Percentiles rank a stretch among this genome's conserved stretches.
Conservation (phyloP, 352 stramenopile genomes). For the Globisporangium okanoganense region DNA sequence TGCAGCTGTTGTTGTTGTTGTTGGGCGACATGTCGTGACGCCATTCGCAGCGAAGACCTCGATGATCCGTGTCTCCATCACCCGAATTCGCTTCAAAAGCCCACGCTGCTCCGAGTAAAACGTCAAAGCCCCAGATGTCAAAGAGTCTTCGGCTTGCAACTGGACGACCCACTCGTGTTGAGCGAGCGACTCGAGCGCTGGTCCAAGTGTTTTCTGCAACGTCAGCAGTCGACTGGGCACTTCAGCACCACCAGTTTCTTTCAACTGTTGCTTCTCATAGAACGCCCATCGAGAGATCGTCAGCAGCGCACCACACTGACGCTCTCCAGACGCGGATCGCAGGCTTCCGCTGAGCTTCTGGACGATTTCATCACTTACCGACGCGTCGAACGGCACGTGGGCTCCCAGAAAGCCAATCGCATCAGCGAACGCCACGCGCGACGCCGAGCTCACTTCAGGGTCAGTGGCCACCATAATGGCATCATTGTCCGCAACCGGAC, state of each 20-base stretch:
- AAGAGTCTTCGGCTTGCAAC: background rate
- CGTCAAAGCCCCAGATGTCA: background rate
- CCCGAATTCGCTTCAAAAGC: slow-evolving; percentile 40
- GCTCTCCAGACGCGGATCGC: slow-evolving; percentile 37
- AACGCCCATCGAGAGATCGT: slow-evolving; percentile 45
- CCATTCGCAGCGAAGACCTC: slow-evolving; percentile 40
- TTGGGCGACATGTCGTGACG: slow-evolving; percentile 10
- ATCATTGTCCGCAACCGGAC: background rate
- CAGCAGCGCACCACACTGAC: slow-evolving; percentile 58
- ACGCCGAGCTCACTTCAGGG: slow-evolving; percentile 21
- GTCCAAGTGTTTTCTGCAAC: slow-evolving; percentile 24
- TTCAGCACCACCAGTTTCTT: slow-evolving; percentile 5
- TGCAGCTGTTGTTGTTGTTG: background rate
- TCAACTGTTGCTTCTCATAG: slow-evolving; percentile 28
- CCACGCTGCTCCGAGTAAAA: slow-evolving; percentile 55
- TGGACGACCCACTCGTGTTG: slow-evolving; percentile 40
- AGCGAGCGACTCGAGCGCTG: slow-evolving; percentile 29
- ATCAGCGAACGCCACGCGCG: slow-evolving; percentile 55
- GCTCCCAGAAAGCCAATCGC: slow-evolving; percentile 43
- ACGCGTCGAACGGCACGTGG: slow-evolving; percentile 21
- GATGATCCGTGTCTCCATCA: slow-evolving; percentile 54
- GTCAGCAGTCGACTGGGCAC: slow-evolving; percentile 1
- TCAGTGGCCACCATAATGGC: background rate
- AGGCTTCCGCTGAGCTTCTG: slow-evolving; percentile 27
- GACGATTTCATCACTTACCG: slow-evolving; percentile 19